These are phyloP conservation scores for Oropetium thomaeum DNA, from an alignment of 176 grass and related monocot species.

Conservation along the genomic window DNA sequence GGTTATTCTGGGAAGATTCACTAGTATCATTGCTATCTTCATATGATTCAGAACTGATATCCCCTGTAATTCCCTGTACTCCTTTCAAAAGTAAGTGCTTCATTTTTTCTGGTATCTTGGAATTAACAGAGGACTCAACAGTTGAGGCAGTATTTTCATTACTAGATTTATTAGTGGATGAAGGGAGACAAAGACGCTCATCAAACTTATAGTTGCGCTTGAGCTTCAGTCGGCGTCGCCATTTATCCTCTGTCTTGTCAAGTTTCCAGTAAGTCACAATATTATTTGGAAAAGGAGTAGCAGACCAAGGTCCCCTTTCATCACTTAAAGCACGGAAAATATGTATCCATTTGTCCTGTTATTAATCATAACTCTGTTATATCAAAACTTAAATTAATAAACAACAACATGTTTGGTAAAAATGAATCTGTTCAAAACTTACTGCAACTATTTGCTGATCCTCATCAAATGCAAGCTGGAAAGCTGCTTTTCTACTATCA, in stretches of 20 bases:
- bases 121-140: slow-evolving; percentile 38
- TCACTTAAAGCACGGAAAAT: slow-evolving; percentile 83
- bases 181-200: slow-evolving; percentile 68
- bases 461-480: slow-evolving; percentile 82
- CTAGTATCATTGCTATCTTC: slow-evolving; percentile 49
- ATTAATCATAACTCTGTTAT: slow-evolving; percentile 28
- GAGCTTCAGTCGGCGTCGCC: slow-evolving; percentile 83
- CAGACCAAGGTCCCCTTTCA: slow-evolving; percentile 91
- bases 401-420: slow-evolving; percentile 12
- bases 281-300: slow-evolving; percentile 87
- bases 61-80: slow-evolving; percentile 71
- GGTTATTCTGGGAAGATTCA: slow-evolving; percentile 42
- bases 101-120: slow-evolving; percentile 81
- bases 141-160: slow-evolving; percentile 31
- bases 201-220: slow-evolving; percentile 98
- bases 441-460: slow-evolving; percentile 97
- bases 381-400: slow-evolving; percentile 22
- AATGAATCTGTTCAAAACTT: slow-evolving; percentile 32
- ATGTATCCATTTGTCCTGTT: slow-evolving; percentile 97
- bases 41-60: slow-evolving; percentile 53
- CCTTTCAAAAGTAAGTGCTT: slow-evolving; percentile 89
- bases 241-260: slow-evolving; percentile 93
- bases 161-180: slow-evolving; percentile 59
- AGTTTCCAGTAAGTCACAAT: slow-evolving; percentile 76
- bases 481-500: slow-evolving; percentile 74